Base-by-base conservation (phyloP, 306 rosid genomes). In the Pterocarpus santalinus region DNA sequence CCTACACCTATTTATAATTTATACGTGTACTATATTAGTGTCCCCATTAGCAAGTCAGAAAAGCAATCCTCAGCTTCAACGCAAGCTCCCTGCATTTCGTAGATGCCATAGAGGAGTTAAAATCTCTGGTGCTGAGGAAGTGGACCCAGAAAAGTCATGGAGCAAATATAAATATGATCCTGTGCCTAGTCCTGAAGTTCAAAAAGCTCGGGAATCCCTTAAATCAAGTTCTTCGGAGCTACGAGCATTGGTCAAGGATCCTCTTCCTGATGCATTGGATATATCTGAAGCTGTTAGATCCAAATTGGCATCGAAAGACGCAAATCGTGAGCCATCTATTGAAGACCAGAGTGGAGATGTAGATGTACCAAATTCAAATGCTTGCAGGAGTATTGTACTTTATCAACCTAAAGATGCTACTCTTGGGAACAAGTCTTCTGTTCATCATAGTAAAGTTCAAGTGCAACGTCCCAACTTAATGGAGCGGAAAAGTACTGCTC, bases 201-300 rank as follows among this genome's bases (percentile, higher is more conserved):
- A 57, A 14, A 83, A 72, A 78, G 85, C 82, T n/a, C 90, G 51
- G 65, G 89, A 93, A 79, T 90, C 97, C 69, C 91, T 95, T 38
- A 87, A 47, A 82, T 85, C 90, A 72, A 93, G 99, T 86, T 73
- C 83, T 72, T 65, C 65, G 72, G 96, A 91, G 83, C 63, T 93
- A 72, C 81, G 66, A 66, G 87, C 87, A 28, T 77, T 72, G 80
- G 94, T 93, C 67, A 87, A 72, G 5, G 98, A 95, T 79, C 97
- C 98, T 70, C 97, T 95, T 85, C 94, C 96, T 2, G 88, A 81
- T 65, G 91, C 92, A 7, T 77, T 95, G 69, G 88, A 17, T 7
- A 34, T 33, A 16, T 83, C 98, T 32, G 93, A 88, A 57, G 75
- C 70, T 52, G 46, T 89, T 70, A 73, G 86, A 76, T 76, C 89